Conservation (phyloP, 768 basidiomycete species). For the Lactifluus volemus region DNA sequence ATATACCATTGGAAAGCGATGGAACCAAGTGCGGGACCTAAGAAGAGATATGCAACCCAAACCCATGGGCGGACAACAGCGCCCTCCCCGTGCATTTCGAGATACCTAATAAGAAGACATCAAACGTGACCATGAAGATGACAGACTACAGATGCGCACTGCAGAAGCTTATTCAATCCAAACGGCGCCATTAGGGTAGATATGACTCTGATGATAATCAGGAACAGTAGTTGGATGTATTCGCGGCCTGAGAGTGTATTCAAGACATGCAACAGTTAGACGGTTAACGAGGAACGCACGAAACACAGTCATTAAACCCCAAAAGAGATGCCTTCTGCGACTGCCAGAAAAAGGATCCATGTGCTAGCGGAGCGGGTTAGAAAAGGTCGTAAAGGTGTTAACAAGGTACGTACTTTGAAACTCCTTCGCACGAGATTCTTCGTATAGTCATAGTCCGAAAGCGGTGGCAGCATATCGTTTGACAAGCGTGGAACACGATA, state of each 20-base stretch:
- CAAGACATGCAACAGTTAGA: not conserved
- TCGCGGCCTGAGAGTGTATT: conserved; percentile 7
- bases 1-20: conserved; percentile 47
- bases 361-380: conserved; percentile 19
- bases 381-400: not conserved
- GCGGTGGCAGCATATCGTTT: conserved; percentile 34
- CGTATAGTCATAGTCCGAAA: conserved; percentile 40
- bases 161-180: conserved; percentile 27
- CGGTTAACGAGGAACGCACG: not conserved
- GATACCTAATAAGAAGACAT: conserved; percentile 32
- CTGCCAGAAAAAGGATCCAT: conserved; percentile 22
- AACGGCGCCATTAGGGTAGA: conserved; percentile 25
- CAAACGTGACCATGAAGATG: not conserved
- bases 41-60: conserved; percentile 48
- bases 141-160: conserved; percentile 17
- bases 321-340: conserved; percentile 22
- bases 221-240: conserved; percentile 7
- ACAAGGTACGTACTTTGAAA: conserved; percentile 25
- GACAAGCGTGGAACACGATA: conserved; percentile 38
- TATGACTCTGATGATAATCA: conserved; percentile 6
- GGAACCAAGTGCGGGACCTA: conserved; percentile 37
- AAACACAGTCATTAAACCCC: conserved; percentile 22
- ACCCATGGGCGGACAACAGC: conserved; percentile 56
- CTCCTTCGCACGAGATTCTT: conserved; percentile 28
- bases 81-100: conserved; percentile 44